Conservation (phyloP, 2,329 filamentous ascomycete species). For the Cladorrhinum sp. region DNA sequence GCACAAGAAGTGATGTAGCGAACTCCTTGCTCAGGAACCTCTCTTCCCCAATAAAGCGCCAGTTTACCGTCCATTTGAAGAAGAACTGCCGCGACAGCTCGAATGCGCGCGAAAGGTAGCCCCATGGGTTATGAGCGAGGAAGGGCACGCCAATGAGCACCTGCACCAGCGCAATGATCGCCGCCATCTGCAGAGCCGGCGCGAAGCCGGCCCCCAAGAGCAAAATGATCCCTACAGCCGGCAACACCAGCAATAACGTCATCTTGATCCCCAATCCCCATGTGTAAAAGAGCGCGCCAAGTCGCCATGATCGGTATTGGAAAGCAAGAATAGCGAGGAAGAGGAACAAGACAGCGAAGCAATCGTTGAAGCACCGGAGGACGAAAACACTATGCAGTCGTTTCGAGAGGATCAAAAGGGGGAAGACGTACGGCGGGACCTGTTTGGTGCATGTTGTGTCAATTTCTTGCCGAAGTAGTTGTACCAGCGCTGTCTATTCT, state of each 20-base stretch:
- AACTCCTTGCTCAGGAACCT: constrained; percentile 70
- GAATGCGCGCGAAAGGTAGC: constrained; percentile 81
- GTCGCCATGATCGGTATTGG: constrained; percentile 70
- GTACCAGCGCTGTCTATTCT: neutral
- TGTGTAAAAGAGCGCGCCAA: constrained; percentile 70
- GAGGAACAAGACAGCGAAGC: constrained; percentile 79
- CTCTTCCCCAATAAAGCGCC: constrained; percentile 88
- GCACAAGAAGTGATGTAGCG: constrained; percentile 60
- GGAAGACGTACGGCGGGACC: constrained; percentile 83
- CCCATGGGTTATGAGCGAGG: constrained; percentile 58
- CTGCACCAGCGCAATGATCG: constrained; percentile 76
- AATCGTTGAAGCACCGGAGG: constrained; percentile 92
- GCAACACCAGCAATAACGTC: constrained; percentile 79
- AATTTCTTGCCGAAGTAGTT: neutral
- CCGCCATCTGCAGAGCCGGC: constrained; percentile 63
- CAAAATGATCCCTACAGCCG: constrained; percentile 73
- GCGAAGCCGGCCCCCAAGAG: constrained; percentile 69
- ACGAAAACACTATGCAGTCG: constrained; percentile 91
- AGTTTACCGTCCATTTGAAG: constrained; percentile 99
- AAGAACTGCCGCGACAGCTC: constrained; percentile 88
- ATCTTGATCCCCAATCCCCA: constrained; percentile 91
- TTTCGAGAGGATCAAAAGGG: constrained; percentile 84
- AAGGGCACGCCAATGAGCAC: constrained; percentile 68
- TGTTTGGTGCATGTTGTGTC: constrained; percentile 32
- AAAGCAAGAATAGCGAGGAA: constrained; percentile 78